A percentile compares a stretch with the other conserved stretches of the same genome.
phyloP scores from a whole-genome alignment of 306 rosid genomes.

The Mimosa bimucronata region DNA sequence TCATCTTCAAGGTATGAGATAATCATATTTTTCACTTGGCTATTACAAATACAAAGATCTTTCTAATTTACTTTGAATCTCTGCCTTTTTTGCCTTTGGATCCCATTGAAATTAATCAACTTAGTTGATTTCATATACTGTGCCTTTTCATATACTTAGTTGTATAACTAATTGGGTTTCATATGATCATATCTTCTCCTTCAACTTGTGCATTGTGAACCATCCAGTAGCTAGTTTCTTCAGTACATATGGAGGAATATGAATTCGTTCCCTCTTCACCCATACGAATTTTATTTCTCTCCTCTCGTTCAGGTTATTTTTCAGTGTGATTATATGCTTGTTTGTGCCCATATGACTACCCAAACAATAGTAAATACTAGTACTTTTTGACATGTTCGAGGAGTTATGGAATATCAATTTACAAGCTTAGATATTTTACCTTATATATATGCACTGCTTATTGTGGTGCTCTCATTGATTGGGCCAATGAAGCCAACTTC shows the following conservation, averaged over 20 bases:
- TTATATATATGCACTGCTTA: neutral
- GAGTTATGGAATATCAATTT: neutral
- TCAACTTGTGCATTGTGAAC: neutral
- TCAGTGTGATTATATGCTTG: neutral
- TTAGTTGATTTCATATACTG: too few relatives aligned
- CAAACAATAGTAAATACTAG: neutral
- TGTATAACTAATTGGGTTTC: too few relatives aligned
- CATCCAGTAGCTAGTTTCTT: neutral
- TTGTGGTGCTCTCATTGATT: too few relatives aligned
- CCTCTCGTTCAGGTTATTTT: neutral
- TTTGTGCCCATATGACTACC: neutral
- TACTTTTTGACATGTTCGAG: neutral
- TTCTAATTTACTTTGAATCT: too few relatives aligned
- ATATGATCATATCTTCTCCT: too few relatives aligned
- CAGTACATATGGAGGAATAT: neutral
- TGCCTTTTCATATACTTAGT: too few relatives aligned
- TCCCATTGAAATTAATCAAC: too few relatives aligned
- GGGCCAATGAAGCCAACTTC: too few relatives aligned
- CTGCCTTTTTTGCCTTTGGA: too few relatives aligned
- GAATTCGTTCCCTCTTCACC: neutral
- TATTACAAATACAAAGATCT: too few relatives aligned
- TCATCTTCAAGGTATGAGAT: too few relatives aligned
- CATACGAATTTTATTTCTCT: neutral
- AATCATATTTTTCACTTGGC: too few relatives aligned
- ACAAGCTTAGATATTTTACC: neutral